Conservation (phyloP, 2,329 filamentous ascomycete genomes). For the Aspergillus japonicus region DNA sequence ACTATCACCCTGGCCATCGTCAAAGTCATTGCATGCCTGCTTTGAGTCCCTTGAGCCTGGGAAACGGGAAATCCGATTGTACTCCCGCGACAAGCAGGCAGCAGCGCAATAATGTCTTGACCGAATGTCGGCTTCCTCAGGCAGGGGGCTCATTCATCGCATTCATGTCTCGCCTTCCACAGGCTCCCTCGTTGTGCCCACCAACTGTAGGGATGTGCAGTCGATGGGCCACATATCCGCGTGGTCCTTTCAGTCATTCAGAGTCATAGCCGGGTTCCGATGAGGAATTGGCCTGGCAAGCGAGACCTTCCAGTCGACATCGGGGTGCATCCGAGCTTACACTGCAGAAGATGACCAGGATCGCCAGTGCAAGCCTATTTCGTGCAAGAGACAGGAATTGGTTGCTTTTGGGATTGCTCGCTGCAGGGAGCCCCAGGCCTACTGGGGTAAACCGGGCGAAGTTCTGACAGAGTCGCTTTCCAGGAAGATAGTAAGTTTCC, state of each 20-base stretch:
- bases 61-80: background rate
- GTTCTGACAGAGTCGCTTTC: background rate
- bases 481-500: background rate
- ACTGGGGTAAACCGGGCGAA: background rate
- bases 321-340: background rate
- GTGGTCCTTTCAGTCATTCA: background rate
- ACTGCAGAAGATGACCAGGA: background rate
- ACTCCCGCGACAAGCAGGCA: background rate
- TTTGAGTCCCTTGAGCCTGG: background rate
- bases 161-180: background rate
- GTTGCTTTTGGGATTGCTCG: background rate
- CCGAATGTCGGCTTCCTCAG: background rate
- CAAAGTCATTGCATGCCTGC: too few relatives aligned
- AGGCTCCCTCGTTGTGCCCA: background rate
- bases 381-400: background rate
- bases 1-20: too few relatives aligned
- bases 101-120: background rate
- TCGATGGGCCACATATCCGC: background rate
- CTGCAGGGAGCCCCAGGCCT: background rate
- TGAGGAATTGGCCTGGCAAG: background rate
- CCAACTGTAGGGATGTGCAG: background rate
- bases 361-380: background rate
- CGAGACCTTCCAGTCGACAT: conserved; percentile 1
- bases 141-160: background rate
- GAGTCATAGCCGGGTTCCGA: background rate